Conservation (phyloP, 345 rosid species). For the Limnanthes douglasii region DNA sequence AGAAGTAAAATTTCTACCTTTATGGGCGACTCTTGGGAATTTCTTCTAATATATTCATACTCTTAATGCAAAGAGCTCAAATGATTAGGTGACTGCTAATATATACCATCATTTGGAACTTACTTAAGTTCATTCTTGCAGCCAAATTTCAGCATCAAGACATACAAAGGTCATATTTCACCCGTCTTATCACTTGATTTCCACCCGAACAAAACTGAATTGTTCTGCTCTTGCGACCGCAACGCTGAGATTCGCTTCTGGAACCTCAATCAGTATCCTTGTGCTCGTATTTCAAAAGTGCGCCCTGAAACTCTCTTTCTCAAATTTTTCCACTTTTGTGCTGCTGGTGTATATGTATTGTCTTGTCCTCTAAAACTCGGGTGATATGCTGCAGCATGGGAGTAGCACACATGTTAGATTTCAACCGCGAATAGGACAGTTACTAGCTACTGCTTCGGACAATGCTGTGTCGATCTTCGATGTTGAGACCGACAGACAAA, state of each 20-base stretch:
- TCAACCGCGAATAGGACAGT: slow-evolving; percentile 43
- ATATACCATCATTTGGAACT: neutral
- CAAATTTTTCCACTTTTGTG: neutral
- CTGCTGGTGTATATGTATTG: neutral
- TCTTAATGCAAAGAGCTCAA: no score
- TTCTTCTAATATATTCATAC: neutral
- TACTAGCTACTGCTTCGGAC: slow-evolving; percentile 56
- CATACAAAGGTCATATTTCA: slow-evolving; percentile 32
- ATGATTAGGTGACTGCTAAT: neutral
- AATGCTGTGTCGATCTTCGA: slow-evolving; percentile 43
- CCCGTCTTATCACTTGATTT: slow-evolving; percentile 57
- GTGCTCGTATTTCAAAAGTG: slow-evolving; percentile 37
- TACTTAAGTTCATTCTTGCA: slow-evolving; percentile 10
- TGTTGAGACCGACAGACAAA: slow-evolving; percentile 36
- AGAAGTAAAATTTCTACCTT: slow-evolving; percentile 28
- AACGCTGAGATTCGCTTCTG: slow-evolving; percentile 41
- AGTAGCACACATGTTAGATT: slow-evolving; percentile 38
- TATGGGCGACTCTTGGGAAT: neutral
- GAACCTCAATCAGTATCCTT: slow-evolving; percentile 30
- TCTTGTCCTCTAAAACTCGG: neutral
- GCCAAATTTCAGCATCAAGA: slow-evolving; percentile 34
- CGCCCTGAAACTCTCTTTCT: neutral
- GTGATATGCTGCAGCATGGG: slow-evolving; percentile 28
- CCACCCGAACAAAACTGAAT: slow-evolving; percentile 49
- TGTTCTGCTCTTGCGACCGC: slow-evolving; percentile 44